Conservation (phyloP, 2,329 filamentous ascomycete genomes). For the Coniella lustricola region DNA sequence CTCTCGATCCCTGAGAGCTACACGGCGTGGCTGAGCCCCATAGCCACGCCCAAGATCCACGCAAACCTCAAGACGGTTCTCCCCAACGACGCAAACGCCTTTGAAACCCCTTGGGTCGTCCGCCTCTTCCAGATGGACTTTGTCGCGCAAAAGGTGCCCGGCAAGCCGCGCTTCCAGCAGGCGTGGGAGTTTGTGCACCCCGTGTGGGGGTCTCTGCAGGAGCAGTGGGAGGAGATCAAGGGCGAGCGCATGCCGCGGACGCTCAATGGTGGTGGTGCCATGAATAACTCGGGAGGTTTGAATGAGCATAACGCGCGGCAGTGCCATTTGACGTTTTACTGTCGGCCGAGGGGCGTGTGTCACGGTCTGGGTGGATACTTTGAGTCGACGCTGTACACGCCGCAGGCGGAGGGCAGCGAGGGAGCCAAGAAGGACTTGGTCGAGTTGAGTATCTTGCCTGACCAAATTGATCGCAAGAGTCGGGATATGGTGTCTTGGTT, state of each 20-base stretch:
- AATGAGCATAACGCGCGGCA: conserved; percentile 91
- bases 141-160: conserved; percentile 59
- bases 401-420: conserved; percentile 26
- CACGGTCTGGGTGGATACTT: conserved; percentile 94
- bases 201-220: conserved; percentile 39
- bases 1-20: conserved; percentile 93
- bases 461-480: conserved; percentile 87
- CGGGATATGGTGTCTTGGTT: conserved; percentile 99
- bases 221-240: conserved; percentile 29
- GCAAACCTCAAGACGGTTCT: conserved; percentile 66
- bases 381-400: conserved; percentile 84
- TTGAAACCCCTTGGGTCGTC: conserved; percentile 91
- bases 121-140: conserved; percentile 87
- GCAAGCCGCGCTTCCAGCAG: conserved; percentile 58
- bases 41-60: conserved; percentile 78
- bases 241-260: conserved; percentile 52
- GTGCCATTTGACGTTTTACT: conserved; percentile 70
- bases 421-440: conserved; percentile 45
- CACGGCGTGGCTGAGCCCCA: conserved; percentile 87
- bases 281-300: conserved; percentile 67
- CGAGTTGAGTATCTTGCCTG: conserved; percentile 87
- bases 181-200: conserved; percentile 80
- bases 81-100: conserved; percentile 59
- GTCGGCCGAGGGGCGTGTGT: conserved; percentile 70
- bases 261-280: conserved; percentile 60